Percentiles rank a stretch among this genome's conserved stretches.
Conservation (phyloP, 2,329 filamentous ascomycete genomes). For the Beauveria sp. region DNA sequence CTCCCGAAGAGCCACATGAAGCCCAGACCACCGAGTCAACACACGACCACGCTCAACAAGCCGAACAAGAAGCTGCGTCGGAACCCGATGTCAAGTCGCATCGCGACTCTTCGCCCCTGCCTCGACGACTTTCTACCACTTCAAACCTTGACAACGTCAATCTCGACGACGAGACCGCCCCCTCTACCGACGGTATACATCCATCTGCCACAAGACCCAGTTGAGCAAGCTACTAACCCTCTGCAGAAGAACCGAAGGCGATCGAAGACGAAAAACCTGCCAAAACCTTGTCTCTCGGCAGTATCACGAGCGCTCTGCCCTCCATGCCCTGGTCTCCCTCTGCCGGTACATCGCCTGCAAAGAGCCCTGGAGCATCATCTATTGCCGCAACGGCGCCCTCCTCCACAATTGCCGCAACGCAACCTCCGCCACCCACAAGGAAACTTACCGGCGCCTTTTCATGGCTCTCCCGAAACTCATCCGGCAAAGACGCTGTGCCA, state of each 20-base stretch:
- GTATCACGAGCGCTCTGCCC: slow-evolving; percentile 64
- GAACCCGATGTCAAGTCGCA: slow-evolving; percentile 16
- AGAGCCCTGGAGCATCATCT: slow-evolving; percentile 31
- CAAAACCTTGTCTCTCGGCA: slow-evolving; percentile 57
- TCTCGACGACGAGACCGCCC: slow-evolving; percentile 50
- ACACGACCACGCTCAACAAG: background rate
- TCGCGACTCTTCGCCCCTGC: slow-evolving; percentile 30
- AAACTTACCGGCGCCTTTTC: slow-evolving; percentile 86
- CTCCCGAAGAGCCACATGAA: slow-evolving; percentile 12
- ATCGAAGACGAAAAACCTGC: slow-evolving; percentile 33
- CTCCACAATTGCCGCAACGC: slow-evolving; percentile 14
- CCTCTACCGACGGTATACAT: slow-evolving; percentile 25
- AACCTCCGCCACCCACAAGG: slow-evolving; percentile 38
- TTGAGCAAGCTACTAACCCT: background rate
- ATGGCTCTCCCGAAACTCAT: slow-evolving; percentile 67
- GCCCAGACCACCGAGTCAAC: background rate
- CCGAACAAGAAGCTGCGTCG: background rate
- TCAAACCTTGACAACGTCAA: slow-evolving; percentile 55
- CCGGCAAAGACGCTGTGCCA: slow-evolving; percentile 51
- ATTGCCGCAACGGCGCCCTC: slow-evolving; percentile 30
- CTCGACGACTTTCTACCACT: slow-evolving; percentile 38
- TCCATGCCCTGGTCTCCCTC: slow-evolving; percentile 65
- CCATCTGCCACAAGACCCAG: background rate
- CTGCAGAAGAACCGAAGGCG: background rate
- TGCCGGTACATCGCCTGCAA: slow-evolving; percentile 37